These are phyloP conservation scores for Calonectria fujianensis DNA, from an alignment of 2,329 filamentous ascomycete genomes.

Conservation along the genomic window DNA sequence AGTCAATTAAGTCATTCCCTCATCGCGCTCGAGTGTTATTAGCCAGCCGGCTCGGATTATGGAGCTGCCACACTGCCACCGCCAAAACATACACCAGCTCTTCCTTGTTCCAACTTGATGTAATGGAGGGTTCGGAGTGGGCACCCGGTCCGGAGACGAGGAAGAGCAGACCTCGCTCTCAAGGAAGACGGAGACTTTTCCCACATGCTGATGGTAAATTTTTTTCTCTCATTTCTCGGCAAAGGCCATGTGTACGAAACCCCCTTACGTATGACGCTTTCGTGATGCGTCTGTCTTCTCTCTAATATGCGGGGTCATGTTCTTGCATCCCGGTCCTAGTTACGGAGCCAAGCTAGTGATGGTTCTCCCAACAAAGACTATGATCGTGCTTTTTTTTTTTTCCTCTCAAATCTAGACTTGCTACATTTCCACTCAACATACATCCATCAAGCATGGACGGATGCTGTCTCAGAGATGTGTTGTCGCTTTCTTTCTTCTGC, in stretches of 20 bases:
- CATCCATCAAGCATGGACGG: background rate
- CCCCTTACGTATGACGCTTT: slow-evolving; percentile 13
- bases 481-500: background rate
- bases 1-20: slow-evolving; percentile 27
- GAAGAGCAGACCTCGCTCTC: slow-evolving; percentile 35
- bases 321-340: slow-evolving; percentile 24
- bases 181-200: slow-evolving; percentile 25
- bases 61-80: slow-evolving; percentile 30
- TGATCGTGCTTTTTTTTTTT: background rate
- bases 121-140: slow-evolving; percentile 34
- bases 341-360: slow-evolving; percentile 25
- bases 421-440: background rate
- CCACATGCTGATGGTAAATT: slow-evolving; percentile 34
- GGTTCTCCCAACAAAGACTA: slow-evolving; percentile 11
- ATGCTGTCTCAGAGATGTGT: background rate
- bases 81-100: slow-evolving; percentile 35
- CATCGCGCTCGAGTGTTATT: slow-evolving; percentile 23
- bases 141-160: slow-evolving; percentile 41
- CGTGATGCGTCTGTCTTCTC: slow-evolving; percentile 35
- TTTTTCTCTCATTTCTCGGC: slow-evolving; percentile 20
- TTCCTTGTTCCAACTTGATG: slow-evolving; percentile 30
- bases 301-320: slow-evolving; percentile 42
- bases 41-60: slow-evolving; percentile 35
- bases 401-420: background rate
- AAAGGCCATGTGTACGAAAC: slow-evolving; percentile 29